Base-by-base conservation (phyloP, 2,329 filamentous ascomycete species). In the Sporothrix dimorphospora region DNA sequence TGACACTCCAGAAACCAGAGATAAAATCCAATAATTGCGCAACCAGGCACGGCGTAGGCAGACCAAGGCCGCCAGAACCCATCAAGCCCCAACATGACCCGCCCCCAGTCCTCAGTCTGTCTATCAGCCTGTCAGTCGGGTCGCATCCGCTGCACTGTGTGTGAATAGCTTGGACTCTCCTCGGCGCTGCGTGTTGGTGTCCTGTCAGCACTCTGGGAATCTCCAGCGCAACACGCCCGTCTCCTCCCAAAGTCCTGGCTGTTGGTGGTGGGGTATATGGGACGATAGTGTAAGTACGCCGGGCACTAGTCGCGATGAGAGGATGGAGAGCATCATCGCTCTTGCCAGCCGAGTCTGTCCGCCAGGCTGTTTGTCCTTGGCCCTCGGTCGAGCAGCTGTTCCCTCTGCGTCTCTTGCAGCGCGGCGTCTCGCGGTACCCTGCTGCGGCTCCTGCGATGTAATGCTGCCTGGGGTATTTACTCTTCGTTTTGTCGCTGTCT, bases 301-400 rank as follows among this genome's bases (percentile, higher is more conserved):
- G 40, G 57, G 59, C 59, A 14, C 59, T 45, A 45, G 38, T 66
- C 14, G 55, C 12, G 40, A 30, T 12, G 40, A 40, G 4, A 24
- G 34, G 27, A 19, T n/a, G 38, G 34, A 42, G n/a, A 42, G n/a
- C 34, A 21, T 34, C 34, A 63, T 42, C 38, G 59, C 38, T 24
- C 21, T 45, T 65, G 38, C 30, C 49, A 69, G 66, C 47, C 49
- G 49, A 51, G 4, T 24, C 21, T 38, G 30, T 47, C 49, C 14
- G n/a, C 49, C 66, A 69, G 66, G 49, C 49, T 68, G 47, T 16
- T 47, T 27, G 14, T 27, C n/a, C 42, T 45, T 24, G 49, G 47
- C 21, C 19, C 19, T 40, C 66, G 66, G 66, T 55, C 47, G 66
- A 38, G 38, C 19, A 34, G 53, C 53, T 30, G 27, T n/a, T n/a